Percentiles rank a stretch among this genome's conserved stretches.
Evolutionary conservation across 345 rosid genomes (phyloP).

Genomic region (Corymbia maculata): DNA sequence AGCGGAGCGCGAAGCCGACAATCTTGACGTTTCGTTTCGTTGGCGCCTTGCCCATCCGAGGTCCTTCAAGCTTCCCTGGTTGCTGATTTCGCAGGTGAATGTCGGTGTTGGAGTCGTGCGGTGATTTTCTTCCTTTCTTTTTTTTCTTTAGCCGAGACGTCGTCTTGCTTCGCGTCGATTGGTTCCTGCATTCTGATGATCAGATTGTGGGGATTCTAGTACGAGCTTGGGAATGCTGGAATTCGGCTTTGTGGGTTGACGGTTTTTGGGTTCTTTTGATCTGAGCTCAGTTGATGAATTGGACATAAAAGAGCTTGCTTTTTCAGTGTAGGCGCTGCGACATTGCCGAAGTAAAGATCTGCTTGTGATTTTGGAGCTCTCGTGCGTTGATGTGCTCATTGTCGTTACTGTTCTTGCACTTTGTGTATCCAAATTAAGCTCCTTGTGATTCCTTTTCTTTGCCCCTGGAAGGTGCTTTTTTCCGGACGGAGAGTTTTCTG

Average conservation of each 20-base stretch:
- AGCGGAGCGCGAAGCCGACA: not conserved
- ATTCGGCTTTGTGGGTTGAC: not conserved
- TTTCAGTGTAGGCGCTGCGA: not conserved
- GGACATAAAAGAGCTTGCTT: not conserved
- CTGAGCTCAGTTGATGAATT: not conserved
- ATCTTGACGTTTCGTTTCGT: not conserved
- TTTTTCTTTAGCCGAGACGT: not conserved
- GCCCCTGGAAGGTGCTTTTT: not conserved
- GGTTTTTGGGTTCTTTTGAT: not conserved
- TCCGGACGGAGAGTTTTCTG: not conserved
- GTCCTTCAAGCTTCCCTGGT: not conserved
- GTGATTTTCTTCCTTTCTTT: not conserved
- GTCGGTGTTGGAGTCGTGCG: not conserved
- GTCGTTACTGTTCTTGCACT: not conserved
- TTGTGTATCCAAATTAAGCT: not conserved
- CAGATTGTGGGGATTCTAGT: not conserved
- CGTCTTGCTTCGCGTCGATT: not conserved
- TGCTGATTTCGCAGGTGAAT: not conserved
- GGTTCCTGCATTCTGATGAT: not conserved
- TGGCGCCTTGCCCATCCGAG: not conserved
- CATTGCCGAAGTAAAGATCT: not conserved
- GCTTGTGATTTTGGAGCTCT: not conserved
- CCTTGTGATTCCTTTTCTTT: not conserved
- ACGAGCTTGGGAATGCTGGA: not conserved
- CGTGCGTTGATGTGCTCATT: not conserved